Conservation (phyloP, 2,329 filamentous ascomycete species). For the Daldinia sp. region DNA sequence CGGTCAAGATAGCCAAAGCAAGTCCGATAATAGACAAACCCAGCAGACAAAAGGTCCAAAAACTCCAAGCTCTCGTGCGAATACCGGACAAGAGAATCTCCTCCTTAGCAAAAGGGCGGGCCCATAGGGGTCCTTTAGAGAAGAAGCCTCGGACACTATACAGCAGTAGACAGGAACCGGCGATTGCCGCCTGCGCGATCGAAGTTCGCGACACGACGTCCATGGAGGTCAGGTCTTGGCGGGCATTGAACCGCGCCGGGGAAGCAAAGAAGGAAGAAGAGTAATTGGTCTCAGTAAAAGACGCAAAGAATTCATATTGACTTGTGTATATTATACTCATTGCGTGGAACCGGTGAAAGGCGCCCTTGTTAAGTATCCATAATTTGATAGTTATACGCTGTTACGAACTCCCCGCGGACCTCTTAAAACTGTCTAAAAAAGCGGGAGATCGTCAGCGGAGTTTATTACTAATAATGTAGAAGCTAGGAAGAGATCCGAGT, state of each 20-base stretch:
- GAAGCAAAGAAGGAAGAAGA: constrained; percentile 16
- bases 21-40: constrained; percentile 49
- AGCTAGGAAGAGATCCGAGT: constrained; percentile 8
- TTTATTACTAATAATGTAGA: constrained; percentile 14
- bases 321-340: constrained; percentile 24
- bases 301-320: constrained; percentile 27
- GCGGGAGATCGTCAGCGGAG: constrained; percentile 14
- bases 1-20: constrained; percentile 45
- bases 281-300: constrained; percentile 12
- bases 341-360: constrained; percentile 8
- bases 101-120: constrained; percentile 55
- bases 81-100: constrained; percentile 27
- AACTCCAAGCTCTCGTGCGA: constrained; percentile 48
- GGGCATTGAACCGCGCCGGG: neutral
- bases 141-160: constrained; percentile 40
- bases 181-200: constrained; percentile 46
- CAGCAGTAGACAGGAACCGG: constrained; percentile 45
- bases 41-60: constrained; percentile 51
- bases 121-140: constrained; percentile 51
- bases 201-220: constrained; percentile 34
- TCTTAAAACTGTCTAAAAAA: too few relatives aligned
- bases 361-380: constrained; percentile 15
- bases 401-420: neutral
- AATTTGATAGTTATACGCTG: constrained; percentile 8
- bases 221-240: constrained; percentile 27